phyloP scores from a whole-genome alignment of 2,329 filamentous ascomycete species.

The Aspergillus fumigatiaffinis region DNA sequence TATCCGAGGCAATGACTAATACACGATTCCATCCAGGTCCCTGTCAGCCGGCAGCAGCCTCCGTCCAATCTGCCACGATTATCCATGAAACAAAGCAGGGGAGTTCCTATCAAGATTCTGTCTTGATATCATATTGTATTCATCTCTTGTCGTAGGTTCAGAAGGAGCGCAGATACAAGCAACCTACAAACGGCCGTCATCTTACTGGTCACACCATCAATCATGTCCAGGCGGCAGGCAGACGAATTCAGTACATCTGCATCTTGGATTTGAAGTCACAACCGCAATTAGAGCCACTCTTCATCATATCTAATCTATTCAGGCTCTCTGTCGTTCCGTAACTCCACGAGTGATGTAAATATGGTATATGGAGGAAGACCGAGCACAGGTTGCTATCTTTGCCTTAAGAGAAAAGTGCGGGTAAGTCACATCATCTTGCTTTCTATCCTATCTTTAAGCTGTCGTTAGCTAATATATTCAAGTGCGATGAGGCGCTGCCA shows the following conservation, averaged over 20 bases:
- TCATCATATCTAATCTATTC: neutral
- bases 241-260: conserved; percentile 3
- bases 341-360: conserved; percentile 3
- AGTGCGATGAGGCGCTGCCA: conserved; percentile 37
- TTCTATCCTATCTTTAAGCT: neutral
- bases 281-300: neutral
- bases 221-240: conserved; percentile 10
- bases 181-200: neutral
- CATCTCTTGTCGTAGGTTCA: neutral
- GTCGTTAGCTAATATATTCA: conserved; percentile 8
- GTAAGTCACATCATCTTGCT: conserved; percentile 19
- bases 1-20: neutral
- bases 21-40: neutral
- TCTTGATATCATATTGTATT: neutral
- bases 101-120: neutral
- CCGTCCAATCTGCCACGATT: neutral
- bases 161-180: neutral
- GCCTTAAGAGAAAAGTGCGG: conserved; percentile 40
- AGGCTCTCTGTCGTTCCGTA: neutral
- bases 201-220: neutral
- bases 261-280: neutral
- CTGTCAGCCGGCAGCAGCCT: neutral
- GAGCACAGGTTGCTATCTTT: conserved; percentile 38
- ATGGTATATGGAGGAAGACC: conserved; percentile 42
- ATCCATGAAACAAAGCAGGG: neutral